Evolutionary conservation across 306 rosid genomes (phyloP), one percentile per base, ranked within the genome.

Genomic region (Ormosia emarginata): DNA sequence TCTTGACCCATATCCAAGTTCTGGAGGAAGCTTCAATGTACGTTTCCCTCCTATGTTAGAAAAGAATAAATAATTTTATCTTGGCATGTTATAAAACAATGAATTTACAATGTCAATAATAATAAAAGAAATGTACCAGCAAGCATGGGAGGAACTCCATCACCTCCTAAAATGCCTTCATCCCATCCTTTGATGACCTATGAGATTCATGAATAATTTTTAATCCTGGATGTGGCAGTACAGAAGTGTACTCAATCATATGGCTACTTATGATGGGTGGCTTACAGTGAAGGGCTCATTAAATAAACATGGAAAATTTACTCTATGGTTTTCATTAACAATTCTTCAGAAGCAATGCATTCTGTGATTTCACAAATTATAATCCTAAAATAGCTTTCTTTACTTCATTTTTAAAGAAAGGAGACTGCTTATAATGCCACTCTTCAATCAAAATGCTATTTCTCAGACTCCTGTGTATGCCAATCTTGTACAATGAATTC

Each of bases 101-200:
- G 63, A 67, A 73, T 67, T 67, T 11, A 50, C 44, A 69, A 11
- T 64, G 58, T 7, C 17, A 63, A 52, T 46, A 24, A 24, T 70
- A 43, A 46, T 46, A 53, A 75, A 33, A 32, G 71, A 55, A 5
- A 11, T 10, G 58, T 84, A 93, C 99, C 99, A 52, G 95, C 86
- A 87, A 95, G 97, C 99, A 95, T 95, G 1, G 99, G 97, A 71
- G 99, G 99, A 74, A 95, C 71, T 83, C 98, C 99, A 78, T 90
- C 97, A 29, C 90, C 95, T 66, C 99, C 99, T 63, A 93, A 72
- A 78, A 95, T 95, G 24, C 98, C 99, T 82, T 87, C 92, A 85
- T 93, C 98, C 99, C 99, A 95, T 77, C 99, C 99, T 90, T 93
- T 93, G 84, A 95, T 95, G 40, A 95, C 99, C 99, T 91, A 52